Base-by-base conservation (phyloP, 192 early-diverging fungal species). In the Backusella sp. region DNA sequence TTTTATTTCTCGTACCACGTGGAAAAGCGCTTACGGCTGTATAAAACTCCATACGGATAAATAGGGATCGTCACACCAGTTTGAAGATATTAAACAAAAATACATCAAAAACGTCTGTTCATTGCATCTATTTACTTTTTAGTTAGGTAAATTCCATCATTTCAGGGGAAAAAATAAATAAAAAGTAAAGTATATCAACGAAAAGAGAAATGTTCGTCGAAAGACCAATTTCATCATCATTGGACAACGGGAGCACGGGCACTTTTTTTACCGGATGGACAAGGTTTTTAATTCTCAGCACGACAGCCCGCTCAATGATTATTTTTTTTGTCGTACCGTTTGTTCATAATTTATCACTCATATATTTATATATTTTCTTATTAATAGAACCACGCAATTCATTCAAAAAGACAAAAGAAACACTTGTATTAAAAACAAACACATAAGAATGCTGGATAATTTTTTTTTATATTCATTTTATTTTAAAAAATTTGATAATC, bases 1-100 rank as follows among this genome's bases (percentile, higher is more conserved):
- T 69, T 68, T 21, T 68, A 37, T 68, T 69, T 69, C 37, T 69
- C 4, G 68, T 69, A 69, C 68, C 68, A 69, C 68, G 68, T 69
- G 68, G 68, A 8, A 11, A 14, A 6, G 17, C n/a, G 5, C n/a
- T 56, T 62, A 28, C 56, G 56, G 56, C 7, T 26, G 23, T 62
- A 62, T 26, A 26, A 28, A 28, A 62, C 56, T 28, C 56, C 56
- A 28, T 28, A 28, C 56, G 53, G 53, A 56, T 56, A 56, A 56
- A 56, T 11, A 56, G 23, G 19, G 53, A 56, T 56, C 53, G 53
- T 56, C 53, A 11, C 53, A 56, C 53, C 53, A 56, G 53, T n/a
- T 32, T 23, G n/a, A 53, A 53, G 6, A n/a, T 23, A 23, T 9
- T 7, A 36, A 39, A 37, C 11, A 69, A 23, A 69, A 21, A 68